These are phyloP conservation scores for Saccharomycopsis sp. DNA, from an alignment of 805 yeast species.

Conservation along the genomic window DNA sequence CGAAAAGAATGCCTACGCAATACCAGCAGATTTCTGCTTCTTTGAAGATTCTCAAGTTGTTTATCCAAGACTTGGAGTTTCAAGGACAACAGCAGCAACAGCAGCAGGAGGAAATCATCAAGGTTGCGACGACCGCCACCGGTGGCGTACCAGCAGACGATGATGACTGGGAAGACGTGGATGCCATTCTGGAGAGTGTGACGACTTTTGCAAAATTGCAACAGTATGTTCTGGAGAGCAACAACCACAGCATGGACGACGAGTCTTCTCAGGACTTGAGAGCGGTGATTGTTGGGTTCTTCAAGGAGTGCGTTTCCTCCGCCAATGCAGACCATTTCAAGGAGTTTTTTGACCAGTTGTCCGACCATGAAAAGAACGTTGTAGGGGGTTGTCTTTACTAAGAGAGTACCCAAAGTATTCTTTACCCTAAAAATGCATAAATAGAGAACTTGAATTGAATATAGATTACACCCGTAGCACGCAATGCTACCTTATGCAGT, in stretches of 20 bases:
- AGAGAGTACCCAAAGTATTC: no score
- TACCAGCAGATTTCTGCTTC: conserved; percentile 62
- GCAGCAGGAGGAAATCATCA: conserved; percentile 35
- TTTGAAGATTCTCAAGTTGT: conserved; percentile 61
- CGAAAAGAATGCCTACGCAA: conserved; percentile 51
- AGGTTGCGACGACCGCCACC: conserved; percentile 24
- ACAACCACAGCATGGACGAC: conserved; percentile 23
- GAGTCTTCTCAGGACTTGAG: conserved; percentile 27
- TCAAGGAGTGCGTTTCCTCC: conserved; percentile 39
- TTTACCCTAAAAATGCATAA: no score
- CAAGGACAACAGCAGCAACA: conserved; percentile 38
- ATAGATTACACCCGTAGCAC: no score
- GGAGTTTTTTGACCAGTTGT: conserved; percentile 33
- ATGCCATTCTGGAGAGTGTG: conserved; percentile 55
- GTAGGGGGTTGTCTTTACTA: no score
- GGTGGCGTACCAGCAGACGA: conserved; percentile 36
- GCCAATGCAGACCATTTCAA: conserved; percentile 36
- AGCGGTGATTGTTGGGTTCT: conserved; percentile 35
- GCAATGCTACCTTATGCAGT: no score
- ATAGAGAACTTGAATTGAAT: no score
- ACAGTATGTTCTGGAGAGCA: conserved; percentile 37
- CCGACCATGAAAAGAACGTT: conserved; percentile 40
- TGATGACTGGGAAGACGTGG: conserved; percentile 72
- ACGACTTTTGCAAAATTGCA: conserved; percentile 56
- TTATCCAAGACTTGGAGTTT: conserved; percentile 58